phyloP scores from a whole-genome alignment of 1,284 basidiomycete genomes.

The Nidula niveotomentosa region DNA sequence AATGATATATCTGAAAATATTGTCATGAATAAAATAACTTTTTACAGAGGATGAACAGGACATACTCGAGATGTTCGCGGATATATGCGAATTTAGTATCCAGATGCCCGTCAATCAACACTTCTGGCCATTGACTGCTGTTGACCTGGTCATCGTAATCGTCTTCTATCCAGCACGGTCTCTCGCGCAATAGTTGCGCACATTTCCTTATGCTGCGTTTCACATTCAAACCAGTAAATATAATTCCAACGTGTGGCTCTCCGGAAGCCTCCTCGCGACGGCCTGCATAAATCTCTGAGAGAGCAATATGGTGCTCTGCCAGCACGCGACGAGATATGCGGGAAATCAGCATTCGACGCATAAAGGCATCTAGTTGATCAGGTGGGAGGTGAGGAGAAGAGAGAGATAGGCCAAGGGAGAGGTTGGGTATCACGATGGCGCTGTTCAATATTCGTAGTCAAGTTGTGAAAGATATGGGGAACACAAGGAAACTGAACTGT shows the following conservation, averaged over 20 bases:
- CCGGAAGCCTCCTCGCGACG: constrained; percentile 28
- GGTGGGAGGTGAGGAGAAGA: constrained; percentile 78
- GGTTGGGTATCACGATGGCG: constrained; percentile 73
- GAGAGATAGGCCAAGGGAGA: constrained; percentile 75
- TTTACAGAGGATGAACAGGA: constrained; percentile 1
- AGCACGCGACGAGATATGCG: constrained; percentile 88
- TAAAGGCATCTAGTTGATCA: constrained; percentile 83
- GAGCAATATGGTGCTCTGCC: constrained; percentile 86
- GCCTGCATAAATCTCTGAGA: constrained; percentile 59
- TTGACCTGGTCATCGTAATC: constrained; percentile 26
- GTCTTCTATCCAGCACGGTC: constrained; percentile 45
- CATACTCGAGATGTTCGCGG: constrained; percentile 83
- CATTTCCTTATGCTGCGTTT: constrained; percentile 74
- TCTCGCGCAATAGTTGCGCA: constrained; percentile 53
- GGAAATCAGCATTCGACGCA: constrained; percentile 89
- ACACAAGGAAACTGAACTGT: constrained; percentile 53
- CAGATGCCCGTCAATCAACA: constrained; percentile 74
- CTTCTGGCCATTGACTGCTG: constrained; percentile 53
- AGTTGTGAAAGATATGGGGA: constrained; percentile 3
- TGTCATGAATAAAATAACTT: background rate
- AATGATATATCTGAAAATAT: constrained; percentile 68
- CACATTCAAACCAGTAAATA: constrained; percentile 76
- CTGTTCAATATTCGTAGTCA: constrained; percentile 31
- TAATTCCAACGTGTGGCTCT: constrained; percentile 82
- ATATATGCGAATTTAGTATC: constrained; percentile 84